Evolutionary conservation across 495 filamentous ascomycete species (phyloP).

Genomic region (Amorphotheca resinae): DNA sequence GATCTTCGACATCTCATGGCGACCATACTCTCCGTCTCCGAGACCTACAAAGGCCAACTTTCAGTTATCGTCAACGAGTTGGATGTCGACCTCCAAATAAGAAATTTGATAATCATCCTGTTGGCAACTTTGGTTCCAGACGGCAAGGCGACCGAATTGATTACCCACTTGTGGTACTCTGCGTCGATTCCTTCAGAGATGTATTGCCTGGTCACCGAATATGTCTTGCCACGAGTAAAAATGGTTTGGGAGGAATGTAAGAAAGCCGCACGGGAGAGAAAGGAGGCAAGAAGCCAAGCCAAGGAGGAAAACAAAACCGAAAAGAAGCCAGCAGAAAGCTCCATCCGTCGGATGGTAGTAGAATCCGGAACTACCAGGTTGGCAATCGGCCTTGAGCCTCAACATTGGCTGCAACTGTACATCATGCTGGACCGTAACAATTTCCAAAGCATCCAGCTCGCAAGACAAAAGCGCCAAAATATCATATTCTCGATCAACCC

Average conservation of each 20-base stretch:
- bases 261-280: neutral
- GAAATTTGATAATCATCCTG: neutral
- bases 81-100: neutral
- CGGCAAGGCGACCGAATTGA: neutral
- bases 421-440: neutral
- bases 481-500: neutral
- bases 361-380: neutral
- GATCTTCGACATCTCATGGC: neutral
- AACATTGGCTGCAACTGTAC: neutral
- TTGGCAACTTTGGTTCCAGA: neutral
- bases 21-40: neutral
- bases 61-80: neutral
- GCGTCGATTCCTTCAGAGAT: neutral
- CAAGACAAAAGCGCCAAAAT: neutral
- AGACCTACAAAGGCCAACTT: neutral
- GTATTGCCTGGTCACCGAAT: neutral
- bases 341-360: too few species aligned
- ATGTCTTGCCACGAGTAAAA: neutral
- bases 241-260: too few species aligned
- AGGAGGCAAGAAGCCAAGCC: neutral
- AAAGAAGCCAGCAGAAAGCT: too few species aligned
- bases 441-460: neutral
- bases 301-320: neutral
- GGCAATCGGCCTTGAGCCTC: neutral
- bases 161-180: neutral